Conservation (phyloP, 768 basidiomycete species). For the Leccinum rimulosum region DNA sequence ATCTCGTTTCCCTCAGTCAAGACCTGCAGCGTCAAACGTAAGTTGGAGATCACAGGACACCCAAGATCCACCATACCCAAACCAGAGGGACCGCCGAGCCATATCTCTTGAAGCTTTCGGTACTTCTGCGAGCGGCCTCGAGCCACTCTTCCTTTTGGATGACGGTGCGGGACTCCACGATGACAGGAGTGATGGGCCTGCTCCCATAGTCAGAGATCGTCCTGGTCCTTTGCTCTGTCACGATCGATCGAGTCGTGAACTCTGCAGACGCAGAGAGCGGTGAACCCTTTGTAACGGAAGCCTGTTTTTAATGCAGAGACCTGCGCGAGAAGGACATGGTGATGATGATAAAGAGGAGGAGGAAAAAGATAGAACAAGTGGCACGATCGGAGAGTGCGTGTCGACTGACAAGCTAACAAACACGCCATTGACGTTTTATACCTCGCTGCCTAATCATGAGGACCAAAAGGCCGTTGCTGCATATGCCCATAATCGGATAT, state of each 20-base stretch:
- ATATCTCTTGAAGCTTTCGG: slow-evolving; percentile 25
- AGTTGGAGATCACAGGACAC: background rate
- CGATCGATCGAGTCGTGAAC: background rate
- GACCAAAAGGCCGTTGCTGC: background rate
- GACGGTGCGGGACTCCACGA: slow-evolving; percentile 11
- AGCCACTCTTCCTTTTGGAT: slow-evolving; percentile 31
- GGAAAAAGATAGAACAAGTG: background rate
- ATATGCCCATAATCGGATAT: slow-evolving; percentile 1
- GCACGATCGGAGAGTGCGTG: background rate
- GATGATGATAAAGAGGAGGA: background rate
- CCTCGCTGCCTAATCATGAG: background rate
- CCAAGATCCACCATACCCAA: slow-evolving; percentile 19
- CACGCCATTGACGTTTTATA: slow-evolving; percentile 16
- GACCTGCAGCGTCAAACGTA: slow-evolving; percentile 14
- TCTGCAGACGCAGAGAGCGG: slow-evolving; percentile 16
- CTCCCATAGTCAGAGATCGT: slow-evolving; percentile 17
- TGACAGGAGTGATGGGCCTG: slow-evolving; percentile 15
- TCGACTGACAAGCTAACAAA: background rate
- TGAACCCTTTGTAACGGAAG: slow-evolving; percentile 8
- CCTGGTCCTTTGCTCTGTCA: slow-evolving; percentile 14
- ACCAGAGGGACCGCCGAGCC: slow-evolving; percentile 33
- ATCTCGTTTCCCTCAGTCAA: slow-evolving; percentile 31
- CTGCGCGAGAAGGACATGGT: slow-evolving; percentile 22
- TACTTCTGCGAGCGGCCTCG: slow-evolving; percentile 28
- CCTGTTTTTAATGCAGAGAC: slow-evolving; percentile 4